A percentile compares a stretch with the other conserved stretches of the same genome.
Evolutionary conservation across 2,329 filamentous ascomycete species (phyloP).

Genomic region (Alternaria gaisen): DNA sequence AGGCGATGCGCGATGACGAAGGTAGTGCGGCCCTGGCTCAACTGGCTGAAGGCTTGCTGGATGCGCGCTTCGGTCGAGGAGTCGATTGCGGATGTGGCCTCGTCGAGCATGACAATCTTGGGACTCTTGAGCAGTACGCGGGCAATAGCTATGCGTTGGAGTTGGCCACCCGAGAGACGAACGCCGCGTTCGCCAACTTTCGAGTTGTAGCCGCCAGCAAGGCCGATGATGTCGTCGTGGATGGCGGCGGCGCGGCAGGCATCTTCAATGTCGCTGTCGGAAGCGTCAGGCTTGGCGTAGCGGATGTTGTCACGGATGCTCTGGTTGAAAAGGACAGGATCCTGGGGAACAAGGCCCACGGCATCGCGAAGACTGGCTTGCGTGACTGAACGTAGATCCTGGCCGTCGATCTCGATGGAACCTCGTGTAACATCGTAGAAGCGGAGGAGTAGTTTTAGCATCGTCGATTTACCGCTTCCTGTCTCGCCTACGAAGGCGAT

Average conservation of each 20-base stretch:
- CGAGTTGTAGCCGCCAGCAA: slow-evolving; percentile 57
- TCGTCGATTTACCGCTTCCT: slow-evolving; percentile 69
- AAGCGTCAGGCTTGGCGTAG: slow-evolving; percentile 69
- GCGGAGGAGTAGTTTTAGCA: slow-evolving; percentile 67
- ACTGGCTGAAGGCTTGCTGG: slow-evolving; percentile 66
- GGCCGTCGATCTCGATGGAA: slow-evolving; percentile 65
- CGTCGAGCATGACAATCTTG: slow-evolving; percentile 84
- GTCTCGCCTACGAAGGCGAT: slow-evolving; percentile 70
- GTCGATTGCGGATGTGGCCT: slow-evolving; percentile 88
- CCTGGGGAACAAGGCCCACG: slow-evolving; percentile 72
- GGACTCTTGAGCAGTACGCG: slow-evolving; percentile 81
- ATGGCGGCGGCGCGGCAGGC: slow-evolving; percentile 70
- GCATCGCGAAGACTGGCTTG: slow-evolving; percentile 65
- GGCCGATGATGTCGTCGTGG: slow-evolving; percentile 69
- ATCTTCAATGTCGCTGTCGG: slow-evolving; percentile 66
- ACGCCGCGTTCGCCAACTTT: slow-evolving; percentile 55
- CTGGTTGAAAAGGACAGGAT: slow-evolving; percentile 70
- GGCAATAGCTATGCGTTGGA: slow-evolving; percentile 73
- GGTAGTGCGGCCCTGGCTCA: slow-evolving; percentile 70
- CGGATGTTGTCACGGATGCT: slow-evolving; percentile 72
- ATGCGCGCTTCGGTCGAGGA: slow-evolving; percentile 73
- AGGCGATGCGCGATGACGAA: slow-evolving; percentile 80
- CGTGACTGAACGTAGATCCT: slow-evolving; percentile 67
- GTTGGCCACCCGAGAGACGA: slow-evolving; percentile 69
- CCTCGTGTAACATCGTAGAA: slow-evolving; percentile 68